Evolutionary conservation across 495 filamentous ascomycete genomes (phyloP).

Genomic region (Elaphomyces granulatus): DNA sequence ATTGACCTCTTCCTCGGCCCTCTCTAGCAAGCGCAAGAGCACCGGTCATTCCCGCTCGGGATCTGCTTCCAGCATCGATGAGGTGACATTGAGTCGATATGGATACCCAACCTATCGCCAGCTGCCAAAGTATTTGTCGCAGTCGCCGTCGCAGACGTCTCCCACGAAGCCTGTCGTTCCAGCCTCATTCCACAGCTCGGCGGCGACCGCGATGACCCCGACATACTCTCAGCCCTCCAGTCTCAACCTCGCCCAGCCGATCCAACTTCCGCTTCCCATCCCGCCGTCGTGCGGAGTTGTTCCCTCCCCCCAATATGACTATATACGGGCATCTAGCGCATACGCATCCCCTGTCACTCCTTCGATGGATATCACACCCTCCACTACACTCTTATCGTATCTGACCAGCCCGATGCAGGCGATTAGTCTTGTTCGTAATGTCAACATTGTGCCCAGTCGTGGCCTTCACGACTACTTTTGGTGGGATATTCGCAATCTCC

Average conservation of each 20-base stretch:
- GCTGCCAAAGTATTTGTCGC: conserved; percentile 49
- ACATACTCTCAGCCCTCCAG: conserved; percentile 15
- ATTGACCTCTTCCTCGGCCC: conserved; percentile 26
- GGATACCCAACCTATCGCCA: conserved; percentile 72
- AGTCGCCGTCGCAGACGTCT: conserved; percentile 27
- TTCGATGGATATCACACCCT: conserved; percentile 19
- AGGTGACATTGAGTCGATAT: conserved; percentile 48
- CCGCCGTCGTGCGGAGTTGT: conserved; percentile 23
- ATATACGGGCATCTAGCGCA: conserved; percentile 24
- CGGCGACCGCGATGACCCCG: no score
- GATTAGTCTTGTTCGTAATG: conserved; percentile 65
- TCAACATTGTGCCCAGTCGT: conserved; percentile 54
- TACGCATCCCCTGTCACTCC: conserved; percentile 37
- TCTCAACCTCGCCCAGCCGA: conserved; percentile 8
- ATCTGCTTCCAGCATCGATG: conserved; percentile 57
- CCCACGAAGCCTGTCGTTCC: conserved; percentile 35
- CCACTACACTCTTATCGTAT: conserved; percentile 60
- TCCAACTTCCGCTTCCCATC: conserved; percentile 16
- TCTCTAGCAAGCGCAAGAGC: conserved; percentile 31
- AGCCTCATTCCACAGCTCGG: conserved; percentile 29
- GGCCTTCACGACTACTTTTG: conserved; percentile 71
- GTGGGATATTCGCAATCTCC: conserved; percentile 86
- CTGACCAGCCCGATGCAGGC: conserved; percentile 66
- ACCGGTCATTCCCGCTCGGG: conserved; percentile 42
- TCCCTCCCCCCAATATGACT: conserved; percentile 29